phyloP scores from a whole-genome alignment of 441 rosid species.

The Adansonia gregorii region DNA sequence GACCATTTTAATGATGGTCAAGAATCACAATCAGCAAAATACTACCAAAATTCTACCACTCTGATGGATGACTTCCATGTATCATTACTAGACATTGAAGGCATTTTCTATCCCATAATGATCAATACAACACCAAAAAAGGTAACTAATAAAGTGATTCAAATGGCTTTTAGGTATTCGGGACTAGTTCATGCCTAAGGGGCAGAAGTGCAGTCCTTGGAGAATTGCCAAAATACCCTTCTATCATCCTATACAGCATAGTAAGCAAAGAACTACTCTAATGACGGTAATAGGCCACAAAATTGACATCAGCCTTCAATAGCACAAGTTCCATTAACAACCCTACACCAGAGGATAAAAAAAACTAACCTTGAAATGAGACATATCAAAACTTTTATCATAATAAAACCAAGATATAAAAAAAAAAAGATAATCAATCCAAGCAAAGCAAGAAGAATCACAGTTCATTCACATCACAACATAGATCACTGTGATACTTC shows the following conservation, averaged over 20 bases:
- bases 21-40: not conserved
- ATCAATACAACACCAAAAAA: not conserved
- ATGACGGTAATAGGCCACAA: not conserved
- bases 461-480: not conserved
- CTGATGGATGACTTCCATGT: not conserved
- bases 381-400: not conserved
- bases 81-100: not conserved
- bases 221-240: not conserved
- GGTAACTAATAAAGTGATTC: not conserved
- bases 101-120: not conserved
- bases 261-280: not conserved
- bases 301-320: not conserved
- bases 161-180: not conserved
- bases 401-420: not conserved
- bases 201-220: not conserved
- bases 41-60: not conserved
- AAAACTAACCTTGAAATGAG: not conserved
- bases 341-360: not conserved
- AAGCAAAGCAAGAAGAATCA: not conserved
- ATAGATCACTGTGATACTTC: not conserved
- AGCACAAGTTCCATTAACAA: not conserved
- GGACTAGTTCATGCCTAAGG: conserved; percentile 27
- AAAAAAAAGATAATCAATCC: not conserved
- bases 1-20: not conserved
- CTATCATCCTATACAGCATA: not conserved